Base-by-base conservation (phyloP, 2,329 filamentous ascomycete genomes). In the Aspergillus sp. region DNA sequence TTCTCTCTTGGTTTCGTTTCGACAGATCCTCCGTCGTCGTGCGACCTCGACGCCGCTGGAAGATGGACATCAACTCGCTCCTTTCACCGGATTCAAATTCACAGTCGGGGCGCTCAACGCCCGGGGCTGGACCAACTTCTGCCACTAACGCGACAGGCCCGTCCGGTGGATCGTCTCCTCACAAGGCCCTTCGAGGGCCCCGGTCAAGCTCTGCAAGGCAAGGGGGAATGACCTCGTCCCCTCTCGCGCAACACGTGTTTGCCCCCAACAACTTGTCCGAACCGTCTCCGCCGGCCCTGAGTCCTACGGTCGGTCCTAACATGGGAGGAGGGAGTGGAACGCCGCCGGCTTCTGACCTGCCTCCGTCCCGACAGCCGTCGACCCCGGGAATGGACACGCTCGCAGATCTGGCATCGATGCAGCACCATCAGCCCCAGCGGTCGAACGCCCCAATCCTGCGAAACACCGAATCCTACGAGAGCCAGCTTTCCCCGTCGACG, bases 351-450 rank as follows among this genome's bases (percentile, higher is more conserved):
- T 45, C 48, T 24, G 53, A 59, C 5, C 47, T 53, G 20, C 49
- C 51, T 26, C 45, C 55, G n/a, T 48, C 55, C 14, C 53, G 62
- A 40, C 58, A 63, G 24, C 52, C 60, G 2, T 64, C 66, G 8
- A 66, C 64, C 4, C 57, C 61, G 2, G 64, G 61, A n/a, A 67
- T 69, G 55, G 66, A 68, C 40, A 61, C 62, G n/a, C 46, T 68
- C 33, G 64, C 64, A 16, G 66, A 69, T 39, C 47, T 67, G 17
- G 64, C 64, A 24, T 61, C 63, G 10, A 63, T 66, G 55, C 65
- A 67, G 46, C 61, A 61, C 34, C 64, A 64, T 32, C 62, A 66
- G 35, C 56, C 60, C 5, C 54, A 60, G 34, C 57, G 58, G 17
- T 50, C 55, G 25, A 64, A 54, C 32, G 50, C 60, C 15, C 44